Evolutionary conservation across 768 basidiomycete genomes (phyloP).

Genomic region (Paxillus rubicundulus): DNA sequence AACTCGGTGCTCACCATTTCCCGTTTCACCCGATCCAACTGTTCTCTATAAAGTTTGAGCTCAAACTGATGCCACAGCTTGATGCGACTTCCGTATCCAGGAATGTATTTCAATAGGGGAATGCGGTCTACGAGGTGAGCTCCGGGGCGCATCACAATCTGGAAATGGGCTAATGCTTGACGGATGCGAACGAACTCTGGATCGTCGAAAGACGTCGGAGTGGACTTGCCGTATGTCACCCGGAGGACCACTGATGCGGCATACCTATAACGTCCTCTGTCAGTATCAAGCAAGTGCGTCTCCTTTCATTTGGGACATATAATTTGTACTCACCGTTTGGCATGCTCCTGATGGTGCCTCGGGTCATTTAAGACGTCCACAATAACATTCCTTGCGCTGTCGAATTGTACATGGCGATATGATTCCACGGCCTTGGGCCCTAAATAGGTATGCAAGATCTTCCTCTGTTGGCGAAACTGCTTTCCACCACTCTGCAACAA

Average conservation of each 20-base stretch:
- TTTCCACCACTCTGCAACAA: slow-evolving; percentile 51
- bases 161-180: slow-evolving; percentile 21
- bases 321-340: slow-evolving; percentile 39
- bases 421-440: slow-evolving; percentile 43
- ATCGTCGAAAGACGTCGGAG: slow-evolving; percentile 19
- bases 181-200: slow-evolving; percentile 20
- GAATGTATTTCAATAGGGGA: slow-evolving; percentile 43
- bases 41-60: slow-evolving; percentile 45
- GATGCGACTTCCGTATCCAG: slow-evolving; percentile 54
- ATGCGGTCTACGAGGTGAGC: slow-evolving; percentile 34
- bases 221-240: slow-evolving; percentile 24
- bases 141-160: slow-evolving; percentile 30
- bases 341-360: slow-evolving; percentile 39
- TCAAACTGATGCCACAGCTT: slow-evolving; percentile 51
- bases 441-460: slow-evolving; percentile 51
- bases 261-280: slow-evolving; percentile 16
- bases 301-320: slow-evolving; percentile 24
- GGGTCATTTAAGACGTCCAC: slow-evolving; percentile 33
- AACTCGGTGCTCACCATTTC: slow-evolving; percentile 36
- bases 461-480: slow-evolving; percentile 51
- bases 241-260: slow-evolving; percentile 22
- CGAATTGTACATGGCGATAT: slow-evolving; percentile 45
- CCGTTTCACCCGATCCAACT: slow-evolving; percentile 42
- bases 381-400: slow-evolving; percentile 24
- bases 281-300: neutral